Conservation (phyloP, 2,329 filamentous ascomycete genomes). For the Boeremia exigua region DNA sequence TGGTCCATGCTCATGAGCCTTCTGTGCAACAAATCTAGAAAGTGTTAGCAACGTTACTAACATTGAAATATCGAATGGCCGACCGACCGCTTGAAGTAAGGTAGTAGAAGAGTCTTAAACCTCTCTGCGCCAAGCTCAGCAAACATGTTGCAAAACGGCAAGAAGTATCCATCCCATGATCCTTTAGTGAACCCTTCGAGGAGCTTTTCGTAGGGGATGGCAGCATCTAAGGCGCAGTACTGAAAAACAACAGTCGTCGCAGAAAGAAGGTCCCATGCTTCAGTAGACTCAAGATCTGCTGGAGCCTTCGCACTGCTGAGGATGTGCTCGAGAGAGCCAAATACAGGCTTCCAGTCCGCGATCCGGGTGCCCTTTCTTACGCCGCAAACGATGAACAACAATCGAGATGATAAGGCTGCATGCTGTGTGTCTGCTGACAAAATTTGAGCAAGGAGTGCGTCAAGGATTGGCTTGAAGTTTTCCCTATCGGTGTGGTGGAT, state of each 20-base stretch:
- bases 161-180: slow-evolving; percentile 73
- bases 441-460: slow-evolving; percentile 58
- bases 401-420: slow-evolving; percentile 41
- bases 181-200: slow-evolving; percentile 71
- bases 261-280: slow-evolving; percentile 50
- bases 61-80: neutral
- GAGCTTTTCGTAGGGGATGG: slow-evolving; percentile 72
- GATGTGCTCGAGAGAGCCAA: slow-evolving; percentile 52
- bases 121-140: slow-evolving; percentile 74
- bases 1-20: slow-evolving; percentile 40
- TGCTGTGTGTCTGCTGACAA: slow-evolving; percentile 53
- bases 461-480: slow-evolving; percentile 73
- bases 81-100: slow-evolving; percentile 76
- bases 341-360: slow-evolving; percentile 70
- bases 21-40: slow-evolving; percentile 69
- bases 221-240: slow-evolving; percentile 76
- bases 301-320: slow-evolving; percentile 47
- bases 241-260: slow-evolving; percentile 71
- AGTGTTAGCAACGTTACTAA: slow-evolving; percentile 29
- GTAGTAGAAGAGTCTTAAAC: slow-evolving; percentile 80
- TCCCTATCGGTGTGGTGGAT: slow-evolving; percentile 81
- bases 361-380: slow-evolving; percentile 84
- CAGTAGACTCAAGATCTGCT: slow-evolving; percentile 28
- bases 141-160: slow-evolving; percentile 84
- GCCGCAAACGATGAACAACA: slow-evolving; percentile 74